phyloP scores from a whole-genome alignment of 352 stramenopile species.

The Aphanomyces euteiches region DNA sequence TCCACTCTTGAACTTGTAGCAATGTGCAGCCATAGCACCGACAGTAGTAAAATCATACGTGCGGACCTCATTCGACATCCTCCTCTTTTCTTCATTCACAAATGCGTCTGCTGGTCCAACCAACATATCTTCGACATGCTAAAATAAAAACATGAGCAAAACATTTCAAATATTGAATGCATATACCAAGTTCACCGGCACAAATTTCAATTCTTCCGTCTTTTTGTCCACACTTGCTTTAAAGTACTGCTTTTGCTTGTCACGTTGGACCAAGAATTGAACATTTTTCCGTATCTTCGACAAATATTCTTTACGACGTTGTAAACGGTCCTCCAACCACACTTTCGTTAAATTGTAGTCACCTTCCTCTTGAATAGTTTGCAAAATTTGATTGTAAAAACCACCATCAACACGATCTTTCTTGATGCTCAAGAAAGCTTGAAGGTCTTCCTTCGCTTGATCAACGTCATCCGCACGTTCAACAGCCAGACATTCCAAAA shows the following conservation, averaged over 20 bases:
- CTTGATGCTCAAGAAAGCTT: slow-evolving; percentile 79
- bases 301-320: slow-evolving; percentile 81
- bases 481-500: slow-evolving; percentile 73
- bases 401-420: slow-evolving; percentile 78
- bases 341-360: slow-evolving; percentile 66
- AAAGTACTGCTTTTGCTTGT: slow-evolving; percentile 88
- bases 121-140: slow-evolving; percentile 77
- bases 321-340: slow-evolving; percentile 75
- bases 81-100: slow-evolving; percentile 74
- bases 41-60: slow-evolving; percentile 84
- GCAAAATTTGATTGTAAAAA: slow-evolving; percentile 84
- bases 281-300: slow-evolving; percentile 75
- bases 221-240: slow-evolving; percentile 87
- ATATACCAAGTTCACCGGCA: slow-evolving; percentile 70
- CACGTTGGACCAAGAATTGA: slow-evolving; percentile 78
- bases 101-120: slow-evolving; percentile 81
- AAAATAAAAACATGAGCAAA: slow-evolving; percentile 4
- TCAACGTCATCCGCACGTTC: slow-evolving; percentile 78
- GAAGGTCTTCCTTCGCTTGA: slow-evolving; percentile 69
- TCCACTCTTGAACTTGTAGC: slow-evolving; percentile 86
- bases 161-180: not conserved
- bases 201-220: slow-evolving; percentile 70
- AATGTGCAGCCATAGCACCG: slow-evolving; percentile 71
- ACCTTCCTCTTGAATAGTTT: slow-evolving; percentile 82
- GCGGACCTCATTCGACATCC: slow-evolving; percentile 75